Base-by-base conservation (phyloP, 768 basidiomycete genomes). In the Lyophyllum decastes region DNA sequence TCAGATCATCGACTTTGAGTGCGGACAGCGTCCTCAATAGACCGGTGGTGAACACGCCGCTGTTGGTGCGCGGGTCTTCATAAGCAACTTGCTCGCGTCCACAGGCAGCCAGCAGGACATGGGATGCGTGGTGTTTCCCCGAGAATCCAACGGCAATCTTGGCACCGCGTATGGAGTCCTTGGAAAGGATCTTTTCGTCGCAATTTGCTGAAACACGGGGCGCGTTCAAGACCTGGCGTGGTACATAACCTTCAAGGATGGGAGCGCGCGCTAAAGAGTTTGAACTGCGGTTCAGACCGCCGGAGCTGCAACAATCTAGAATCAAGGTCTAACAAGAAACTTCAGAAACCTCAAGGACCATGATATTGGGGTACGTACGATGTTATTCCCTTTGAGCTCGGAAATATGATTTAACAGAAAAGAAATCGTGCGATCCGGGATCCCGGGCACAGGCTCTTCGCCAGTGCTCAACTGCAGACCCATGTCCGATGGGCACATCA, bases 271-370 rank as follows among this genome's bases (percentile, higher is more conserved):
- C 30, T 11, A 33, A 11, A 6, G 30, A 33, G 6, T 33, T 33
- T 33, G 11, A 6, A 11, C 11, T 33, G 30, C 78, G 70, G 11
- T 67, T 72, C 10, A 74, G 67, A 0, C 77, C 75, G 0, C 68
- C 76, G 5, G 80, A 77, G 60, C 72, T 68, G 60, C 80, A 82
- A 47, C 80, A 80, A 52, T 81, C 80, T 6, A 82, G 66, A 45
- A 82, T 76, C 16, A 82, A 64, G 11, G 75, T 78, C 80, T 81
- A 52, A 17, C 17, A 12, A 8, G 21, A 2, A 21, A 26, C 21
- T 40, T 47, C 10, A 55, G 41, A 11, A 56, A 27, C 27, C 49
- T 10, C 26, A 25, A 8, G 19, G 11, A 8, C 10, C 19, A 35
- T 21, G 16, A n/a, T 14, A 1, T 10, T 14, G 6, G 16, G 38